Evolutionary conservation across 2,329 filamentous ascomycete genomes (phyloP).

Genomic region (Fusarium camptoceras): DNA sequence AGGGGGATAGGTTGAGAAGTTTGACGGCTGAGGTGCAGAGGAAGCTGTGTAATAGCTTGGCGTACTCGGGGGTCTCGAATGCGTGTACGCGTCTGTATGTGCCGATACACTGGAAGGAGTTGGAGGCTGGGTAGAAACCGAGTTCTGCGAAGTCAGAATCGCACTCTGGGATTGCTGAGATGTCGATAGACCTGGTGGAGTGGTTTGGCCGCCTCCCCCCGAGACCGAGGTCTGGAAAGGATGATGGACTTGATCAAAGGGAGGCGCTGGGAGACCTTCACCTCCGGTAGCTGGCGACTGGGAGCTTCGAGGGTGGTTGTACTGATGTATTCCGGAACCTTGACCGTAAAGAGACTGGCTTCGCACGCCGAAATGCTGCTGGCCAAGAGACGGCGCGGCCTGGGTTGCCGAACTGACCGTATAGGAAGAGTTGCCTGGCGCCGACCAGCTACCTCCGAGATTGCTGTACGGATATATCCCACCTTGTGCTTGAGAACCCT

Average conservation of each 20-base stretch:
- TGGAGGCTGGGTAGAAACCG: slow-evolving; percentile 57
- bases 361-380: slow-evolving; percentile 47
- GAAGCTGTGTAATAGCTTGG: slow-evolving; percentile 71
- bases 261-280: slow-evolving; percentile 73
- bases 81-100: slow-evolving; percentile 67
- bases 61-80: slow-evolving; percentile 65
- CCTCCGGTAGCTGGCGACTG: slow-evolving; percentile 64
- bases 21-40: slow-evolving; percentile 60
- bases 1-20: slow-evolving; percentile 59
- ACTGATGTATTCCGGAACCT: slow-evolving; percentile 62
- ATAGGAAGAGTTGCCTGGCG: slow-evolving; percentile 62
- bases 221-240: slow-evolving; percentile 72
- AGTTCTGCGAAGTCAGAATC: slow-evolving; percentile 46
- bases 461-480: slow-evolving; percentile 64
- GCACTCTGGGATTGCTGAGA: slow-evolving; percentile 46
- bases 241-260: slow-evolving; percentile 75
- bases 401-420: slow-evolving; percentile 62
- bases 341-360: slow-evolving; percentile 56
- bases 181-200: slow-evolving; percentile 45
- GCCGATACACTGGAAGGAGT: slow-evolving; percentile 65
- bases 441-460: slow-evolving; percentile 69
- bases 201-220: slow-evolving; percentile 55
- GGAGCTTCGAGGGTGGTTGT: slow-evolving; percentile 50
- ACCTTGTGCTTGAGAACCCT: slow-evolving; percentile 66
- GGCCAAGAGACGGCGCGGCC: slow-evolving; percentile 46